A percentile compares a stretch with the other conserved stretches of the same genome.
phyloP scores from a whole-genome alignment of 306 rosid species.

The Rosa rugosa region DNA sequence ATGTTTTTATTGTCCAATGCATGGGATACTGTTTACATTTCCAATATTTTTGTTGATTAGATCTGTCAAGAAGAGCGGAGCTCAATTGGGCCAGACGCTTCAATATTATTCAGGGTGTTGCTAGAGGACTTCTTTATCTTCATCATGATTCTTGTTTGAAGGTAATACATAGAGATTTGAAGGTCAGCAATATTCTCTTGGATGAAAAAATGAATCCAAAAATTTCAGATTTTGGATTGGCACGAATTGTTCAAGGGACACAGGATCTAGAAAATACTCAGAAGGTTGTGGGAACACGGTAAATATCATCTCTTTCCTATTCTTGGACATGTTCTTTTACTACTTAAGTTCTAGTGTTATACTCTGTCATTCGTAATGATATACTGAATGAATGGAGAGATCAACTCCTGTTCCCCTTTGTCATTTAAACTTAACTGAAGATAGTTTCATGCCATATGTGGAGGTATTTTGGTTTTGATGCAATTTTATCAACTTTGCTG shows the following conservation, averaged over 20 bases:
- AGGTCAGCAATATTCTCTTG: constrained; percentile 32
- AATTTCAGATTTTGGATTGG: constrained; percentile 37
- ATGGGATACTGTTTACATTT: not conserved
- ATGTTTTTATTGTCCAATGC: not conserved
- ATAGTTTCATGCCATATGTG: not conserved
- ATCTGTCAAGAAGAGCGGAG: not conserved
- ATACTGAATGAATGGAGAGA: not conserved
- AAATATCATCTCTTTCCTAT: not conserved
- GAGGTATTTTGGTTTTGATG: not conserved
- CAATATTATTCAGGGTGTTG: constrained; percentile 24
- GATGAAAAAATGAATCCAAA: constrained; percentile 39
- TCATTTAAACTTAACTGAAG: not conserved
- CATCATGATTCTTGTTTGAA: constrained; percentile 18
- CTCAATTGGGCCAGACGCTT: constrained; percentile 19
- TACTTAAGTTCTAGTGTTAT: not conserved
- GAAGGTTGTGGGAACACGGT: constrained; percentile 36
- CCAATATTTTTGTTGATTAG: not conserved
- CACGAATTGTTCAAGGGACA: constrained; percentile 25
- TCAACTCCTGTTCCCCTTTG: not conserved
- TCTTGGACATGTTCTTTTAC: not conserved
- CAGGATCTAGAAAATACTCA: constrained; percentile 21
- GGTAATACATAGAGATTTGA: constrained; percentile 27
- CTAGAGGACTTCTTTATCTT: constrained; percentile 29
- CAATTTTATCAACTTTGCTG: not conserved
- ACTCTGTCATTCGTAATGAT: not conserved